A percentile compares a stretch with the other conserved stretches of the same genome.
Evolutionary conservation across 768 basidiomycete species (phyloP).

Genomic region (Tylopilus cervinicoccineus): DNA sequence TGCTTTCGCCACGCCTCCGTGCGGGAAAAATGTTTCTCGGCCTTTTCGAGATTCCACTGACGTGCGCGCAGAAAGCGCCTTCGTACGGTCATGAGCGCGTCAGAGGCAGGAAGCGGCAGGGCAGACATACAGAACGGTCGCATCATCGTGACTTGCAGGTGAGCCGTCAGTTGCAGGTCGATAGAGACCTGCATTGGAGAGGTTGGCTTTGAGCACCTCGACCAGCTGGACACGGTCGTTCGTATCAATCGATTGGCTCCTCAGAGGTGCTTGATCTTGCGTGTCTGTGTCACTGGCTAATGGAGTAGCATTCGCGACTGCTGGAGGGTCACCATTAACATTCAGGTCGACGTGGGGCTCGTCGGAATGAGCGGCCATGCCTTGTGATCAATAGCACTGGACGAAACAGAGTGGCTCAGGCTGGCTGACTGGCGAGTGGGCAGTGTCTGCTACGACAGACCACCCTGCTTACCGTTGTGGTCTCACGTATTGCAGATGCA

Average conservation of each 20-base stretch:
- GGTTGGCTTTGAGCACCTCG: slow-evolving; percentile 47
- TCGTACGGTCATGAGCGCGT: background rate
- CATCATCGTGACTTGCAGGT: slow-evolving; percentile 57
- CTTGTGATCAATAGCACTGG: background rate
- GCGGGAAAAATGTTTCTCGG: slow-evolving; percentile 66
- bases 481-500: too few relatives aligned
- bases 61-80: slow-evolving; percentile 86
- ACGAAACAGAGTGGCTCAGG: background rate
- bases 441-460: too few relatives aligned
- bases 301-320: background rate
- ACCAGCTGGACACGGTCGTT: slow-evolving; percentile 24
- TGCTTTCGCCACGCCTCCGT: slow-evolving; percentile 66
- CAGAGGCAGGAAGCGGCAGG: background rate
- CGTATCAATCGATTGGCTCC: background rate
- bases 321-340: background rate
- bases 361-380: slow-evolving; percentile 9
- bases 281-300: background rate
- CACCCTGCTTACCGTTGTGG: too few relatives aligned
- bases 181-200: slow-evolving; percentile 53
- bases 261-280: background rate
- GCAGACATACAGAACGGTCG: slow-evolving; percentile 57
- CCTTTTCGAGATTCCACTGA: slow-evolving; percentile 56
- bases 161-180: slow-evolving; percentile 29
- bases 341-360: background rate
- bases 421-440: too few relatives aligned